Percentiles rank a stretch among this genome's conserved stretches.
Evolutionary conservation across 164 flowering plant species (phyloP).

Genomic region (Tetracentron sinense): DNA sequence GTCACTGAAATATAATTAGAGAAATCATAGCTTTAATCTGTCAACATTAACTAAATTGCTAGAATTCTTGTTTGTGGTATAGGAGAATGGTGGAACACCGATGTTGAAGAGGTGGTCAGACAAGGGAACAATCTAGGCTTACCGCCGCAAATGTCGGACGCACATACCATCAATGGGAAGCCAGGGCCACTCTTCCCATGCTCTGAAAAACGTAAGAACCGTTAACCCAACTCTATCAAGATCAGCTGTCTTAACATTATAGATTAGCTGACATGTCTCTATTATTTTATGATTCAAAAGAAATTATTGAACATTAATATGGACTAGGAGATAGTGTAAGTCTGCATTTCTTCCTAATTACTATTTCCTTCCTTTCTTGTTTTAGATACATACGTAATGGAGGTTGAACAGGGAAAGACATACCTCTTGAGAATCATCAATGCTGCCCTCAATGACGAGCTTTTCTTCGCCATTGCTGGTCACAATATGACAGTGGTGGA

Average conservation of each 20-base stretch:
- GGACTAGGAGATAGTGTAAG: no score
- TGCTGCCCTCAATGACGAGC: slow-evolving; percentile 33
- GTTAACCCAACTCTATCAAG: no score
- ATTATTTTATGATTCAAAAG: no score
- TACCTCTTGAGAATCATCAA: slow-evolving; percentile 30
- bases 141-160: slow-evolving; percentile 29
- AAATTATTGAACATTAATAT: no score
- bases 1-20: no score
- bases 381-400: slow-evolving; percentile 27
- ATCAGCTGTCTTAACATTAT: no score
- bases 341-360: background rate
- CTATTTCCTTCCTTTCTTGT: background rate
- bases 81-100: slow-evolving; percentile 36
- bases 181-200: slow-evolving; percentile 34
- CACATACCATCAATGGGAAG: slow-evolving; percentile 31
- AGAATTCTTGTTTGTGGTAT: background rate
- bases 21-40: no score
- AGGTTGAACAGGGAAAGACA: slow-evolving; percentile 27
- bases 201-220: slow-evolving; percentile 25
- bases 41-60: background rate
- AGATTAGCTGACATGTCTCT: no score
- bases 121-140: slow-evolving; percentile 20
- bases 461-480: slow-evolving; percentile 26
- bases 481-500: slow-evolving; percentile 32
- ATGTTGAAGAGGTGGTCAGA: slow-evolving; percentile 21